Evolutionary conservation across 768 basidiomycete species (phyloP).

Genomic region (Lyophyllum atratum): DNA sequence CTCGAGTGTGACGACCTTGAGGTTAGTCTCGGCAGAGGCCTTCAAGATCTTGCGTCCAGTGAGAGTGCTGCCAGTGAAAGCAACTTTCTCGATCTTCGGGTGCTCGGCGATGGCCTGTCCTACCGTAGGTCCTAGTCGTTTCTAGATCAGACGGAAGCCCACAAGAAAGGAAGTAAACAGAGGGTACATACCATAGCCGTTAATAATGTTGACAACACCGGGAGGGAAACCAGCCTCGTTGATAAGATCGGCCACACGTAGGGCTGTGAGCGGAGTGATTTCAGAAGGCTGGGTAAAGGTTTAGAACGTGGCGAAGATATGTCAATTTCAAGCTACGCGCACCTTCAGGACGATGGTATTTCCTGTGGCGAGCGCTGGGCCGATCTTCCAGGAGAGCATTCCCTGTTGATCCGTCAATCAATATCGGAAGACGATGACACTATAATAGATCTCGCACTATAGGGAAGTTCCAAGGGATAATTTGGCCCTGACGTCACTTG

Average conservation of each 20-base stretch:
- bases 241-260: conserved; percentile 50
- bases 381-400: conserved; percentile 32
- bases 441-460: conserved; percentile 10
- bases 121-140: conserved; percentile 46
- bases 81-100: conserved; percentile 64
- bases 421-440: not conserved
- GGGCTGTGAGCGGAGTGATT: conserved; percentile 62
- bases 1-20: conserved; percentile 85
- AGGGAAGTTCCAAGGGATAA: conserved; percentile 62
- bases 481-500: conserved; percentile 33
- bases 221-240: conserved; percentile 72
- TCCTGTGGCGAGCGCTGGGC: conserved; percentile 41
- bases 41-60: conserved; percentile 81
- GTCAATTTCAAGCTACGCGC: not conserved
- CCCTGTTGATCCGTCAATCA: conserved; percentile 6
- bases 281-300: conserved; percentile 54
- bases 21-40: conserved; percentile 76
- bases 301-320: not conserved
- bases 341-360: conserved; percentile 62
- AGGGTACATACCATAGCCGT: conserved; percentile 62
- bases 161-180: no score
- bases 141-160: no score
- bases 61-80: conserved; percentile 85
- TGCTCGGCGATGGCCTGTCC: conserved; percentile 66
- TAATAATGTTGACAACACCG: conserved; percentile 70